Base-by-base conservation (phyloP, 495 filamentous ascomycete species). In the Polyplosphaeria fusca region DNA sequence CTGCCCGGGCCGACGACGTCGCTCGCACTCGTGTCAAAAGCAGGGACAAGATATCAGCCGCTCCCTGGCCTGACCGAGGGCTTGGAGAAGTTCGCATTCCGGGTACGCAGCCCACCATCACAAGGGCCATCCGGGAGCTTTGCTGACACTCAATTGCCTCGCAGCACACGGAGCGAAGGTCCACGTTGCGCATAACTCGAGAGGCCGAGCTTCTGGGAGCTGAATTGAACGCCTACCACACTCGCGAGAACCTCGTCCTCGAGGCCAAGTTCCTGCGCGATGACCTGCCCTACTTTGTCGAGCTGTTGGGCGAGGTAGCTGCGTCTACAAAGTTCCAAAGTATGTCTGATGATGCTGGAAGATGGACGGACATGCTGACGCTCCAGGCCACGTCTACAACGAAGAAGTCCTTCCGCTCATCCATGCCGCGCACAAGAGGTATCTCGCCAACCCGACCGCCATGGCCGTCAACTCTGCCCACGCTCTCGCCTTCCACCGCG, bases 231-330 rank as follows among this genome's bases (percentile, higher is more conserved):
- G 77, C 93, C 47, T 86, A 86, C 74, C 88, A 95, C 76, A 88
- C 91, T 62, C 84, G 91, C 67, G 93, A 99, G 76, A 91, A 91
- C 64, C 74, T 99, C 55, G 82, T 97, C 63, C 75, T 97, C 65
- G 82, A 88, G 71, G 87, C 93, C 69, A 95, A 89, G 73, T 97
- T 97, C 80, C 81, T 99, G 52, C 81, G 90, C 69, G 84, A 91
- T 68, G 90, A 99, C 63, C 83, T 99, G 57, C 91, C 93, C 60
- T 99, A 97, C 82, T 99, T 96, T 74, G 82, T 89, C 69, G 93
- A 99, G 79, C 78, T 96, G 61, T 81, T 99, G 63, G 90, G 84
- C 50, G 93, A 99, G 76, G 87, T 96, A 69, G 78, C 93, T 59
- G 82, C 85, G 50, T 77, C 87, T 73, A 92, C 94, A 50, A 90